phyloP scores from a whole-genome alignment of 2,329 filamentous ascomycete genomes.

The Colletotrichum limetticola region DNA sequence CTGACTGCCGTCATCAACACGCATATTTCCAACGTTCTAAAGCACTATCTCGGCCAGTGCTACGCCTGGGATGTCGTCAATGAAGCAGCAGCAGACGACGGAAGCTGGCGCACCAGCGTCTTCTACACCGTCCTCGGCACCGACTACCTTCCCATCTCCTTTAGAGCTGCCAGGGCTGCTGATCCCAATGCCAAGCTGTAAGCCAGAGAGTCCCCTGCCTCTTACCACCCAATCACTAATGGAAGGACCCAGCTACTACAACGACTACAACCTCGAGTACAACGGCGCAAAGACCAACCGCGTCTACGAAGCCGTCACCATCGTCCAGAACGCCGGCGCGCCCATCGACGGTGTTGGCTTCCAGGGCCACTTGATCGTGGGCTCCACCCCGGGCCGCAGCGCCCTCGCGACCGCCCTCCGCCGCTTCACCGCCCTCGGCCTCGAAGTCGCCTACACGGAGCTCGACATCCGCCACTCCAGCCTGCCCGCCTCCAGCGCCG shows the following conservation, averaged over 20 bases:
- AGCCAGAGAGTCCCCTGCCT: slow-evolving; percentile 36
- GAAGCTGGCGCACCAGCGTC: slow-evolving; percentile 55
- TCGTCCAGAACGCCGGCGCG: slow-evolving; percentile 49
- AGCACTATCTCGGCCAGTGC: slow-evolving; percentile 57
- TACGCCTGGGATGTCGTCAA: slow-evolving; percentile 65
- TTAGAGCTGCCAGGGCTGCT: slow-evolving; percentile 56
- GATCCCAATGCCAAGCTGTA: slow-evolving; percentile 61
- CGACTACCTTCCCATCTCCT: slow-evolving; percentile 61
- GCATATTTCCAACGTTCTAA: slow-evolving; percentile 59
- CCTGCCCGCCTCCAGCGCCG: slow-evolving; percentile 55
- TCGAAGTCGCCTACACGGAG: slow-evolving; percentile 72
- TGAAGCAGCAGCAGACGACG: slow-evolving; percentile 57
- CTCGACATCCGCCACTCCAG: slow-evolving; percentile 65
- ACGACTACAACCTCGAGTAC: slow-evolving; percentile 68
- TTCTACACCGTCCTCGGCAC: slow-evolving; percentile 61
- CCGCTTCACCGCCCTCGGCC: slow-evolving; percentile 60
- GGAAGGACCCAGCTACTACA: slow-evolving; percentile 56
- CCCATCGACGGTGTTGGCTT: slow-evolving; percentile 65
- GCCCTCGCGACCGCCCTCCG: slow-evolving; percentile 57
- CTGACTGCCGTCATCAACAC: slow-evolving; percentile 55
- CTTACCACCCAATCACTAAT: not conserved
- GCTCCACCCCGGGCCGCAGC: slow-evolving; percentile 54
- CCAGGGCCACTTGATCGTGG: slow-evolving; percentile 61
- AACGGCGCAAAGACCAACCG: slow-evolving; percentile 48
- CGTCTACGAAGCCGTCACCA: slow-evolving; percentile 46